Percentiles rank a stretch among this genome's conserved stretches.
Evolutionary conservation across 2,329 filamentous ascomycete species (phyloP).

Genomic region (Arthrobotrys megalospora): DNA sequence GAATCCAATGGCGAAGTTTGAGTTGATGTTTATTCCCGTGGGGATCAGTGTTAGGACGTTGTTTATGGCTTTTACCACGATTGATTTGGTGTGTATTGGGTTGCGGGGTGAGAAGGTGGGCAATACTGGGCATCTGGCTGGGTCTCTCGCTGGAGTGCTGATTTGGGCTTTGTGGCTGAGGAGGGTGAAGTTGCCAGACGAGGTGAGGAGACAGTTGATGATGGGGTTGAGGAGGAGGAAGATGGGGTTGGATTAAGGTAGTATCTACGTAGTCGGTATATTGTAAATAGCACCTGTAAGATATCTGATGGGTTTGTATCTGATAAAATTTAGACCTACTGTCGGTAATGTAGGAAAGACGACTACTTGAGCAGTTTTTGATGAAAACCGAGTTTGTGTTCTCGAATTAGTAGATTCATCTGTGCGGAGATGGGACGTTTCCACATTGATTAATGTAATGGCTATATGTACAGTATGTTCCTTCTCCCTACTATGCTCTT

Average conservation of each 20-base stretch:
- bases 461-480: constrained; percentile 55
- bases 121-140: constrained; percentile 50
- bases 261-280: not conserved
- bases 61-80: constrained; percentile 39
- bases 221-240: constrained; percentile 52
- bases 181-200: constrained; percentile 50
- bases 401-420: constrained; percentile 1
- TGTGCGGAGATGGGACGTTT: constrained; percentile 53
- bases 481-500: not conserved
- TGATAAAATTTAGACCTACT: too few species aligned
- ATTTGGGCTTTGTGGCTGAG: constrained; percentile 57
- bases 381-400: not conserved
- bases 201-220: constrained; percentile 54
- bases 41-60: constrained; percentile 55
- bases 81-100: constrained; percentile 38
- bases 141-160: constrained; percentile 29
- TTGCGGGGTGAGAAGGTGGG: constrained; percentile 34
- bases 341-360: too few species aligned
- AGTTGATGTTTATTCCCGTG: constrained; percentile 58
- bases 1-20: constrained; percentile 51
- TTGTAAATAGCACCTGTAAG: constrained; percentile 26
- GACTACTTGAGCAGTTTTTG: not conserved
- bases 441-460: constrained; percentile 38
- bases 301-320: not conserved
- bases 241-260: constrained; percentile 42